Evolutionary conservation across 1,284 basidiomycete genomes (phyloP).

Genomic region (Trichosporon ovoides): DNA sequence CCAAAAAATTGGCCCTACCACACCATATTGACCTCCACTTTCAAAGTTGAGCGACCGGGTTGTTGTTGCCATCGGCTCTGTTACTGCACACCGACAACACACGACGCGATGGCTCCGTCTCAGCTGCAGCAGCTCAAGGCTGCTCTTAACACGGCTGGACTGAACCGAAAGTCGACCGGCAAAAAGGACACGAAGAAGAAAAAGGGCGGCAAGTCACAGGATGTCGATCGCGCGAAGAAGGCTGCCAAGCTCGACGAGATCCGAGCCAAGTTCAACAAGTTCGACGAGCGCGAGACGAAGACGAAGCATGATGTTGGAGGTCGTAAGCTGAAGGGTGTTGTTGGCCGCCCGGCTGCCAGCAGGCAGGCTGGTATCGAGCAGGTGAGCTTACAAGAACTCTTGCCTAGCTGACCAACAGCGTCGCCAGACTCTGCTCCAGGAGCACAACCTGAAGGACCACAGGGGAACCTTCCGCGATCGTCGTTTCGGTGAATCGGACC

Average conservation of each 20-base stretch:
- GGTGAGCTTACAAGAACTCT: conserved; percentile 55
- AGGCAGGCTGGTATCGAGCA: conserved; percentile 86
- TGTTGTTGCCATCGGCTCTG: background rate
- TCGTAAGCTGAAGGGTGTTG: conserved; percentile 73
- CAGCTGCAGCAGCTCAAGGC: conserved; percentile 82
- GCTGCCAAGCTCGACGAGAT: conserved; percentile 78
- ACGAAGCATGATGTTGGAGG: conserved; percentile 90
- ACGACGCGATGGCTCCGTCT: conserved; percentile 52
- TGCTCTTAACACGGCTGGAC: conserved; percentile 69
- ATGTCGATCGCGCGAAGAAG: conserved; percentile 72
- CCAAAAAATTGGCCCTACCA: background rate
- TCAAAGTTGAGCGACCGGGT: conserved; percentile 17
- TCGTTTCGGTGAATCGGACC: conserved; percentile 92
- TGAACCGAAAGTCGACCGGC: conserved; percentile 54
- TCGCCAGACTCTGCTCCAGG: conserved; percentile 80
- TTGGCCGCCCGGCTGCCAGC: conserved; percentile 75
- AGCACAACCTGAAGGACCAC: conserved; percentile 65
- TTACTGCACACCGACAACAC: background rate
- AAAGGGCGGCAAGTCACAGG: conserved; percentile 56
- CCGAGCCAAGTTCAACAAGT: conserved; percentile 79
- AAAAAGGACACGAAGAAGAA: conserved; percentile 56
- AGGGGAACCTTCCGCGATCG: conserved; percentile 87
- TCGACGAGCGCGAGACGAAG: conserved; percentile 85
- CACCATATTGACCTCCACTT: background rate
- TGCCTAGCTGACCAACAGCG: conserved; percentile 53